Evolutionary conservation across 2,329 filamentous ascomycete genomes (phyloP).

Genomic region (Emergomyces orientalis): DNA sequence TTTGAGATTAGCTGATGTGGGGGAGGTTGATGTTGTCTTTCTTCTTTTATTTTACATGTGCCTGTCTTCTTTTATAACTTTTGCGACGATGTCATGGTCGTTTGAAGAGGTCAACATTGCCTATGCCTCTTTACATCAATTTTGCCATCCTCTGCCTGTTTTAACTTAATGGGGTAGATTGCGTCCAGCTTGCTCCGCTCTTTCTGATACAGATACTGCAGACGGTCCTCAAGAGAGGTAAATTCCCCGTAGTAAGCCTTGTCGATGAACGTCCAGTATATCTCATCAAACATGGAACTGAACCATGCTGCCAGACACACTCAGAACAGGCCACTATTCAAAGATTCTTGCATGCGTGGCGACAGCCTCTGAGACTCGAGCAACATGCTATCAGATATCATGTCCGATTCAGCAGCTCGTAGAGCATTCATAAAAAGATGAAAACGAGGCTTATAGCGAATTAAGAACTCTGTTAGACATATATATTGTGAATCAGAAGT

Average conservation of each 20-base stretch:
- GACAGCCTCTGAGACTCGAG: conserved; percentile 17
- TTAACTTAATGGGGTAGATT: conserved; percentile 10
- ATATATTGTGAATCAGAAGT: background rate
- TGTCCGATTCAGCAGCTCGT: conserved; percentile 16
- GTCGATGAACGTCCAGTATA: conserved; percentile 22
- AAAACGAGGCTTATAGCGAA: conserved; percentile 18
- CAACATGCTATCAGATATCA: conserved; percentile 11
- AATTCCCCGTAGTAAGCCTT: conserved; percentile 17
- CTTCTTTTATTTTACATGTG: too few species aligned
- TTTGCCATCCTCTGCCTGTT: conserved; percentile 12
- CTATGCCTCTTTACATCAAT: too few species aligned
- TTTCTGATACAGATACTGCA: conserved; percentile 13
- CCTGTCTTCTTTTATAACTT: too few species aligned
- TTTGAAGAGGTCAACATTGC: too few species aligned
- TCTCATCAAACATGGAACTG: conserved; percentile 22
- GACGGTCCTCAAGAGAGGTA: conserved; percentile 17
- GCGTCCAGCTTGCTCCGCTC: conserved; percentile 8
- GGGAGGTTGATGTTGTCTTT: too few species aligned
- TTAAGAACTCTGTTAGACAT: conserved; percentile 1
- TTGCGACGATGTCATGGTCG: too few species aligned
- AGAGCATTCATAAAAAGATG: conserved; percentile 21
- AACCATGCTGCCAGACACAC: conserved; percentile 21
- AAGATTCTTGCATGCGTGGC: conserved; percentile 19
- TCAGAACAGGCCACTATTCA: conserved; percentile 22
- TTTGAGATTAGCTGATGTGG: too few species aligned